Base-by-base conservation (phyloP, 192 early-diverging fungal genomes). In the Coemansia sp. region DNA sequence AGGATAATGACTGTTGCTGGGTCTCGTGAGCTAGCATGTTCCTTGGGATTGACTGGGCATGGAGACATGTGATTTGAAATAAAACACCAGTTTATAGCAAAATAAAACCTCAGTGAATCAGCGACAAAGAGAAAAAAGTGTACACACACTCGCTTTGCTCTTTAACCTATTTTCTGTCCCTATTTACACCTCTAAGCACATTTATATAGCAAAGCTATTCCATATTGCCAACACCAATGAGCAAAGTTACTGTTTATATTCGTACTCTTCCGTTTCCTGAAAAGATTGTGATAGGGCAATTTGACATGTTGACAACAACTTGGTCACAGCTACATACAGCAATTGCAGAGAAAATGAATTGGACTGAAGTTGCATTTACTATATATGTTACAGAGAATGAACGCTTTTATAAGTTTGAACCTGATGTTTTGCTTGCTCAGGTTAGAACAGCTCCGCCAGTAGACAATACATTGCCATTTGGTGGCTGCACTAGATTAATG, bases 271-370 rank as follows among this genome's bases (percentile, higher is more conserved):
- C 52, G 28, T 55, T 55, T 32, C 52, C 52, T 3, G 52, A 55
- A 14, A 55, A 55, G 52, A 1, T 6, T 16, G 26, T 30, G 3
- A 55, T 55, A 6, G 52, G 52, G 14, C 8, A 14, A 26, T 55
- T 55, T 55, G 26, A 55, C 11, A 55, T 55, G 52, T 5, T 30
- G 26, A 14, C 10, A 30, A 55, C 52, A 30, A 55, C 1, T 6
- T 55, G 52, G 52, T 55, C 52, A 19, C n/a, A 30, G 4, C 28
- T 55, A 30, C 52, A 55, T 14, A 14, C 11, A 28, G 52, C 52
- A 28, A 55, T 55, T 2, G 52, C 52, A 55, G 52, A 55, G 28
- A 32, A 55, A 16, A 55, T 55, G 52, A 28, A 55, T 16, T 55
- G 52, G 52, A 30, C 52, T 3, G 52, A 11, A 28, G 13, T 14